phyloP scores from a whole-genome alignment of 139 green algal species.

The Ostreobium quekettii region DNA sequence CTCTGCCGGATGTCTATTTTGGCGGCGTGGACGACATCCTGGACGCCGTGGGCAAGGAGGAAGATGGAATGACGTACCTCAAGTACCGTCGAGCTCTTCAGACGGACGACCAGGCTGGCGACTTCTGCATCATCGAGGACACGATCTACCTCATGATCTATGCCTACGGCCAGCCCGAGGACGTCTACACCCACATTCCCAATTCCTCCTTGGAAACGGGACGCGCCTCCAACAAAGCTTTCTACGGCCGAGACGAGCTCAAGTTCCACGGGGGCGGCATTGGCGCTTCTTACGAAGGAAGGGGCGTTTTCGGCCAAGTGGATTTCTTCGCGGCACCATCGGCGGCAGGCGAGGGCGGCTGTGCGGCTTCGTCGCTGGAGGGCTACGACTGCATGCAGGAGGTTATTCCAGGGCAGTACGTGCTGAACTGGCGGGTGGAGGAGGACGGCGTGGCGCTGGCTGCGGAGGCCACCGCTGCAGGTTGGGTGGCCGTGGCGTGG shows the following conservation, averaged over 20 bases:
- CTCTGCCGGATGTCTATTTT: conserved; percentile 14
- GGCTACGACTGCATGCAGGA: conserved; percentile 21
- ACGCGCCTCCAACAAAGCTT: conserved; percentile 9
- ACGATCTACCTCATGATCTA: conserved; percentile 23
- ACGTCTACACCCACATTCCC: conserved; percentile 13
- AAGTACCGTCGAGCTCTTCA: conserved; percentile 10
- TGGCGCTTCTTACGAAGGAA: conserved; percentile 4
- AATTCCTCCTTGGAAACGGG: conserved; percentile 15
- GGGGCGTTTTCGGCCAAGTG: conserved; percentile 12
- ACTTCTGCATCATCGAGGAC: conserved; percentile 14
- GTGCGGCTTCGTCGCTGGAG: conserved; percentile 2
- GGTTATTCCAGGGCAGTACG: conserved; percentile 5
- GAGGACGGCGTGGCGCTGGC: conserved; percentile 9
- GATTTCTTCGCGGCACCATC: conserved; percentile 14
- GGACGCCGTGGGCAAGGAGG: conserved; percentile 9
- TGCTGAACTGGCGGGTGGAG: conserved; percentile 9
- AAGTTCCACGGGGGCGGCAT: conserved; percentile 27
- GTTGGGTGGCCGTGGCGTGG: conserved; percentile 37
- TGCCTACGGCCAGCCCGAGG: conserved; percentile 23
- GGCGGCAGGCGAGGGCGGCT: background rate
- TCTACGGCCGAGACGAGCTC: conserved; percentile 20
- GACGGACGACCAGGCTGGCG: background rate
- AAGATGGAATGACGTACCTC: conserved; percentile 2
- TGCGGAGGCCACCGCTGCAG: conserved; percentile 7
- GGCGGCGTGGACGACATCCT: conserved; percentile 21